These are phyloP conservation scores for Peribolospora kevripleyi DNA, from an alignment of 768 basidiomycete genomes.

Conservation along the genomic window DNA sequence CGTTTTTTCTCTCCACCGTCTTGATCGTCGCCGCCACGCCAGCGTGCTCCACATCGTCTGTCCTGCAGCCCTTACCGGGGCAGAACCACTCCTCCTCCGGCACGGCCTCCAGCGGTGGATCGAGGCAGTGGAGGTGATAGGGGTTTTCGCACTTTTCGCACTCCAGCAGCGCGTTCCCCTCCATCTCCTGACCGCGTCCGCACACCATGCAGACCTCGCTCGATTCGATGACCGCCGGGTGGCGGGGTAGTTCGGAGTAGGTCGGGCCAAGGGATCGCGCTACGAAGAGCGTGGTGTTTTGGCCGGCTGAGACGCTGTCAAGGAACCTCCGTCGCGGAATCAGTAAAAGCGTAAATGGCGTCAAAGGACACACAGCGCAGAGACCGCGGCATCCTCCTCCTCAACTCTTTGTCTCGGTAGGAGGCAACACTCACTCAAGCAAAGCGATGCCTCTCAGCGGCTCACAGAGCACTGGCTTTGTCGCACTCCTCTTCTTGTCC, in stretches of 20 bases:
- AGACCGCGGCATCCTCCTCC: too few species aligned
- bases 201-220: conserved; percentile 51
- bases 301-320: conserved; percentile 52
- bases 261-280: conserved; percentile 29
- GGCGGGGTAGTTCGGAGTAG: conserved; percentile 38
- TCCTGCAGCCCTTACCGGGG: too few species aligned
- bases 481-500: conserved; percentile 62
- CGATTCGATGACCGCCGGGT: conserved; percentile 46
- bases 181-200: conserved; percentile 27
- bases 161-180: conserved; percentile 49
- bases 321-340: not conserved
- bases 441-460: too few species aligned
- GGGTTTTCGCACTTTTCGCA: conserved; percentile 93
- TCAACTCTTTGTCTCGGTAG: too few species aligned
- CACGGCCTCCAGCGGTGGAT: conserved; percentile 45
- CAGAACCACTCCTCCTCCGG: conserved; percentile 63
- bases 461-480: conserved; percentile 36
- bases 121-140: conserved; percentile 59
- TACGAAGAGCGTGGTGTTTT: conserved; percentile 65
- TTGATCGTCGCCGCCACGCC: too few species aligned
- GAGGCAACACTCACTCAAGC: too few species aligned
- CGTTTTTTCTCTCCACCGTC: too few species aligned
- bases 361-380: too few species aligned
- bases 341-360: conserved; percentile 34
- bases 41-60: too few species aligned